Conservation (phyloP, 495 filamentous ascomycete genomes). For the Penicillium coffeae region DNA sequence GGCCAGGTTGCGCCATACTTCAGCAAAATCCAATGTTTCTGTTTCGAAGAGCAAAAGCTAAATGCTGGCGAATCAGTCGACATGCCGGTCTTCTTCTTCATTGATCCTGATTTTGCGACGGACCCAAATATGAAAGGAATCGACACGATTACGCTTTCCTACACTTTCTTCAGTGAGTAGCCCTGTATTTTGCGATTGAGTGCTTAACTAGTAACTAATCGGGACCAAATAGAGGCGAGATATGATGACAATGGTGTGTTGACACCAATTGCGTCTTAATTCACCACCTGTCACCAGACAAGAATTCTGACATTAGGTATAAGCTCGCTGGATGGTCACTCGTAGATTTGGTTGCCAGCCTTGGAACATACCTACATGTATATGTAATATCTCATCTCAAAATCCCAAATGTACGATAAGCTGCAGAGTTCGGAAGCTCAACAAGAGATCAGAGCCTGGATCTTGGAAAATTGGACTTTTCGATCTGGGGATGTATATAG, state of each 20-base stretch:
- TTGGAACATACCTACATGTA: not conserved
- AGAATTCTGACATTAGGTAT: not conserved
- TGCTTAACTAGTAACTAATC: slow-evolving; percentile 3
- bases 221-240: slow-evolving; percentile 62
- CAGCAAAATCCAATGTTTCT: slow-evolving; percentile 99
- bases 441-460: not conserved
- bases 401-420: not conserved
- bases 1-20: slow-evolving; percentile 97
- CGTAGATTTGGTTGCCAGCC: not conserved
- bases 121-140: slow-evolving; percentile 91
- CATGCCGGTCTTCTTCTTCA: slow-evolving; percentile 99
- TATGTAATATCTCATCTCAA: not conserved
- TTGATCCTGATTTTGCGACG: slow-evolving; percentile 91
- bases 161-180: slow-evolving; percentile 96
- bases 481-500: too few relatives aligned
- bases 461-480: too few relatives aligned
- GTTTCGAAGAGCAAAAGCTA: slow-evolving; percentile 94
- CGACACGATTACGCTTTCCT: slow-evolving; percentile 89
- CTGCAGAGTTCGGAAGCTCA: not conserved
- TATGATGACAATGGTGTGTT: slow-evolving; percentile 79
- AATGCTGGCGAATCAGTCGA: slow-evolving; percentile 96
- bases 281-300: not conserved
- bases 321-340: too few relatives aligned
- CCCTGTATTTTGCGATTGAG: not conserved
- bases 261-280: slow-evolving; percentile 35